Base-by-base conservation (phyloP, 2,329 filamentous ascomycete species). In the Thielaviopsis punctulata region DNA sequence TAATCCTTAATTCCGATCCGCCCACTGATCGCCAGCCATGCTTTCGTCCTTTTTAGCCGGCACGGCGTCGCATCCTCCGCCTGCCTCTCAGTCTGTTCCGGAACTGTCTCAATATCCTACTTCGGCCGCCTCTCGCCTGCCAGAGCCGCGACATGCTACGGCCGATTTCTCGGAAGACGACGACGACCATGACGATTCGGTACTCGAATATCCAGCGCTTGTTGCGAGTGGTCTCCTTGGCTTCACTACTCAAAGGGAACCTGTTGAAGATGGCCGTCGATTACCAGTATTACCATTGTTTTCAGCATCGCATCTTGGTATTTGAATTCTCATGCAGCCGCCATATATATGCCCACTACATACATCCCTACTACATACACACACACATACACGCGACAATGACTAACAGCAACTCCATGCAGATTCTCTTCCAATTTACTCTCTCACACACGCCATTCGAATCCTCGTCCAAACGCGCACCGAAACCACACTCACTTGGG, bases 401-500 rank as follows among this genome's bases (percentile, higher is more conserved):
- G n/a, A 54, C 60, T 66, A 57, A 66, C 57, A 24, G 19, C 36
- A 56, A 21, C 18, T n/a, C 19, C 24, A 18, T 41, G 7, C 61
- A 90, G 89, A 95, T 68, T 76, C 83, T 9, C 74, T 95, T 6
- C 89, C 90, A 19, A 80, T 95, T 54, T 95, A 95, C 70, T 84
- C 81, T 65, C 80, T 93, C 58, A 94, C 89, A 24, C 90, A 95
- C 66, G 80, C 86, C 27, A 89, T 95, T 57, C 84, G 90, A 58
- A 80, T 88, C 51, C 75, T 95, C 53, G 81, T 96, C 55, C 77
- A 86, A 58, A 75, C 86, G 55, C 80, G 85, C 62, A 94, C 87
- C 65, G 90, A 96, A 69, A 95, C 89, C 1, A 90, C 87, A 0
- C 69, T 96, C 49, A 83, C 87, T 15, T 96, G 89, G 89, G 90